phyloP scores from a whole-genome alignment of 805 yeast genomes.

The Starmerella floricola region DNA sequence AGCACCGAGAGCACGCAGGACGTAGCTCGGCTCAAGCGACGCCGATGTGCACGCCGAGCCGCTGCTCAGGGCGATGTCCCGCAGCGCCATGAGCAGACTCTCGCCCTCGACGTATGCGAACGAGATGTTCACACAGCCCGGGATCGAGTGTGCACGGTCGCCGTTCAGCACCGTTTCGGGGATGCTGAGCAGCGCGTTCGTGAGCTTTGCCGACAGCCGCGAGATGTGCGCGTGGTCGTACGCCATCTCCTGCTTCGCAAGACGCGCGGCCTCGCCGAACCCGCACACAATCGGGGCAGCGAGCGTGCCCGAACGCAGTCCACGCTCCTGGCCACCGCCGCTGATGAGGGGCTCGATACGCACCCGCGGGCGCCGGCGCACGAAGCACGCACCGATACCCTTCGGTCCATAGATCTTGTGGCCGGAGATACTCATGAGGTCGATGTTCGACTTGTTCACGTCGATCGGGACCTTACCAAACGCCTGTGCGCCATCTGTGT shows the following conservation, averaged over 20 bases:
- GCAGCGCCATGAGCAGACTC: conserved; percentile 90
- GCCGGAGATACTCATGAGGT: conserved; percentile 82
- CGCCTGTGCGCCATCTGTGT: conserved; percentile 96
- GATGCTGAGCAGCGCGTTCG: conserved; percentile 58
- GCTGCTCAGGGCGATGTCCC: conserved; percentile 89
- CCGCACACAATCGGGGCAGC: conserved; percentile 96
- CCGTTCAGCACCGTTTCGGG: conserved; percentile 90
- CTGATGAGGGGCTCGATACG: conserved; percentile 88
- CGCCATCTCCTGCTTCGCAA: conserved; percentile 59
- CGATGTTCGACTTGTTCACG: conserved; percentile 87
- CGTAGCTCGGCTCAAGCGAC: conserved; percentile 93
- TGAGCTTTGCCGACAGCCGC: conserved; percentile 59
- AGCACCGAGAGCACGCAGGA: conserved; percentile 90
- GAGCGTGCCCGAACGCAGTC: conserved; percentile 89
- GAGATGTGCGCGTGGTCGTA: conserved; percentile 62
- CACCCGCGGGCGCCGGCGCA: conserved; percentile 96
- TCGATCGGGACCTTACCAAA: conserved; percentile 87
- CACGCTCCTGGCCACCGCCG: conserved; percentile 99
- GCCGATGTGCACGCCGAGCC: conserved; percentile 99
- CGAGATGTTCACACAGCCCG: conserved; percentile 93
- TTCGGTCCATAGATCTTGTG: conserved; percentile 97
- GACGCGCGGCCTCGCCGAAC: conserved; percentile 92
- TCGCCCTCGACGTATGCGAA: conserved; percentile 98
- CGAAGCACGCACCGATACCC: conserved; percentile 91
- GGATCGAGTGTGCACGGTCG: conserved; percentile 56